Conservation (phyloP, 345 rosid genomes). For the Angophora floribunda region DNA sequence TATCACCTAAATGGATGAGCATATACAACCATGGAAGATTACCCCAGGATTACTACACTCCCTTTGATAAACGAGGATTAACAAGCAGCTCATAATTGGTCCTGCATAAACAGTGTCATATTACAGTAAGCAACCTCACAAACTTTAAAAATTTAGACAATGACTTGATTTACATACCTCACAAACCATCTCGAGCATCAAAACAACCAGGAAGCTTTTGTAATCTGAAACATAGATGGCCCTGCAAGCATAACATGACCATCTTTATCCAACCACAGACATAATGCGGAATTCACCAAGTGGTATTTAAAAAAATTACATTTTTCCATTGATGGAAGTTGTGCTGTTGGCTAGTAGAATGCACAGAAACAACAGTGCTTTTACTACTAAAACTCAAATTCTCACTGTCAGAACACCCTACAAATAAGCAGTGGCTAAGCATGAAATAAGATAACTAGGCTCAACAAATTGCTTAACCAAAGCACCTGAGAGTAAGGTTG, state of each 20-base stretch:
- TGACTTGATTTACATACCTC: not conserved
- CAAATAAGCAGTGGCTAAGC: not conserved
- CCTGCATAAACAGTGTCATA: not conserved
- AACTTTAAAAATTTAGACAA: not conserved
- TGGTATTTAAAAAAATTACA: slow-evolving; percentile 1
- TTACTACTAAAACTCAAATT: not conserved
- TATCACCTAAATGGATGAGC: not conserved
- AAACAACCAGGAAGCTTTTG: slow-evolving; percentile 32
- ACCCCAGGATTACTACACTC: not conserved
- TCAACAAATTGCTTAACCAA: not conserved
- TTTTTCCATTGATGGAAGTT: not conserved
- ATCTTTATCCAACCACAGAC: not conserved
- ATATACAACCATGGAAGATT: not conserved
- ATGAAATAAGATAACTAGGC: not conserved
- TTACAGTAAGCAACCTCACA: not conserved
- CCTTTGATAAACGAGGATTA: not conserved
- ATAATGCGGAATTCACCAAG: not conserved
- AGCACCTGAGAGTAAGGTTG: not conserved
- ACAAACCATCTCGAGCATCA: slow-evolving; percentile 21
- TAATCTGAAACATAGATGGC: slow-evolving; percentile 23
- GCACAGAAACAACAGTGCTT: not conserved
- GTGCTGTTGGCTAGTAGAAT: not conserved
- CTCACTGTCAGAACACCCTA: not conserved
- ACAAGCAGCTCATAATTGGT: not conserved
- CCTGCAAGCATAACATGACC: slow-evolving; percentile 18